Evolutionary conservation across 2,329 filamentous ascomycete species (phyloP).

Genomic region (Beauveria bassiana): DNA sequence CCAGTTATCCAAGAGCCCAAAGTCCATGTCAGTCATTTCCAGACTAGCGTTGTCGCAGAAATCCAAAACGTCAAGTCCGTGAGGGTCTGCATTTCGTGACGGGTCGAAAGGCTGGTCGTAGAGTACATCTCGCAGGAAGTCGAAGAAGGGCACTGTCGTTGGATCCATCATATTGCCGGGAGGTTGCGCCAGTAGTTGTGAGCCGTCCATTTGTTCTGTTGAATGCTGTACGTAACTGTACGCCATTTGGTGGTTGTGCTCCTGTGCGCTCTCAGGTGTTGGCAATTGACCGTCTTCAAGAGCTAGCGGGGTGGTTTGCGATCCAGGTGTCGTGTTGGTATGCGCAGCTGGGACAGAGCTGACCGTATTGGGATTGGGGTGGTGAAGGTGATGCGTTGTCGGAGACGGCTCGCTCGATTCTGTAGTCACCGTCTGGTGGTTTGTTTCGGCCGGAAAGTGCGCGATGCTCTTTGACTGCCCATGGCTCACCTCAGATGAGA

Average conservation of each 20-base stretch:
- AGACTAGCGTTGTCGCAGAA: slow-evolving; percentile 43
- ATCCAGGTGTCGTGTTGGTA: slow-evolving; percentile 20
- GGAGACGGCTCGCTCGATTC: slow-evolving; percentile 3
- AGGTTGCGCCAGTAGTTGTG: slow-evolving; percentile 14
- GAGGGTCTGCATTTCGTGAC: slow-evolving; percentile 29
- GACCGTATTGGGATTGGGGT: slow-evolving; percentile 12
- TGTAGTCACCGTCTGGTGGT: background rate
- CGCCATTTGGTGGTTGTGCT: slow-evolving; percentile 11
- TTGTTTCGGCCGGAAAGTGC: slow-evolving; percentile 32
- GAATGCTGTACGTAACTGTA: background rate
- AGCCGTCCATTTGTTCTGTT: background rate
- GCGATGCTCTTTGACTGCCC: slow-evolving; percentile 36
- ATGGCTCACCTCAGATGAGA: slow-evolving; percentile 28
- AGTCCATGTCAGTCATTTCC: slow-evolving; percentile 45
- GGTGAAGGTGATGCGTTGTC: slow-evolving; percentile 3
- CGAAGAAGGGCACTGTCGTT: slow-evolving; percentile 36
- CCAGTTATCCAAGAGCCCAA: slow-evolving; percentile 42
- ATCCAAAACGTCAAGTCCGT: slow-evolving; percentile 38
- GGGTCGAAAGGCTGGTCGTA: slow-evolving; percentile 36
- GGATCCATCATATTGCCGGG: slow-evolving; percentile 20
- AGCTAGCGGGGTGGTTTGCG: slow-evolving; percentile 20
- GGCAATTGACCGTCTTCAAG: slow-evolving; percentile 27
- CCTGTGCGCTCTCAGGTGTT: slow-evolving; percentile 24
- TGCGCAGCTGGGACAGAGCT: slow-evolving; percentile 13
- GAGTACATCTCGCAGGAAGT: slow-evolving; percentile 43